Evolutionary conservation across 2,329 filamentous ascomycete genomes (phyloP), one percentile per base, ranked within the genome.

Genomic region (Daldinia eschscholtzii): DNA sequence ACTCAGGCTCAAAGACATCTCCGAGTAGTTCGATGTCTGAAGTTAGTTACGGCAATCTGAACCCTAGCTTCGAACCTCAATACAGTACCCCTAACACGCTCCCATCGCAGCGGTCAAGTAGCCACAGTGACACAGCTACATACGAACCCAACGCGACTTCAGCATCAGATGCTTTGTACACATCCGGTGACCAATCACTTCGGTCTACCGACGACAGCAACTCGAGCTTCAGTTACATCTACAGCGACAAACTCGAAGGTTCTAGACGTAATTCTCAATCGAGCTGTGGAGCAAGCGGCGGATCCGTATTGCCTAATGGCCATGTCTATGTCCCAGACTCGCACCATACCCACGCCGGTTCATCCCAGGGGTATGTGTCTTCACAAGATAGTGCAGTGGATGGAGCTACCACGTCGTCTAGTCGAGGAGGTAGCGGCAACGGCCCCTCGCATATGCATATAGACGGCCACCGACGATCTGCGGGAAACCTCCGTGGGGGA

Each of bases 241-340:
- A 77, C 66, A 70, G 75, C 72, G 67, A 78, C 64, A 72, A 72
- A 48, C 64, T 77, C 61, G 42, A 71, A 53, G 55, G 63, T 57
- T 53, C 71, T 23, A 67, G 74, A 18, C 72, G 75, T 26, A 72
- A 74, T 23, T 75, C 74, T 0, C 73, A 74, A 10, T 74, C 76
- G 2, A 73, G 71, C 57, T 69, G 73, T n/a, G 70, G 72, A 9
- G 67, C 61, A 28, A 69, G 64, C 52, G 62, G 69, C 57, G 70
- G 65, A 15, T 73, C 76, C 3, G 64, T 76, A 5, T 74, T 80
- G 2, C 68, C 78, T 48, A 80, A 79, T 67, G 78, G 79, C 13
- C 78, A 80, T 23, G 63, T 76, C 50, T 80, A 80, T 67, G 76
- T 80, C 0, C 77, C 78, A 3, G 75, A 77, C 3, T 72, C 74